Evolutionary conservation across 768 basidiomycete genomes (phyloP), one percentile per base, ranked within the genome.

Genomic region (Botryobasidium botryosum): DNA sequence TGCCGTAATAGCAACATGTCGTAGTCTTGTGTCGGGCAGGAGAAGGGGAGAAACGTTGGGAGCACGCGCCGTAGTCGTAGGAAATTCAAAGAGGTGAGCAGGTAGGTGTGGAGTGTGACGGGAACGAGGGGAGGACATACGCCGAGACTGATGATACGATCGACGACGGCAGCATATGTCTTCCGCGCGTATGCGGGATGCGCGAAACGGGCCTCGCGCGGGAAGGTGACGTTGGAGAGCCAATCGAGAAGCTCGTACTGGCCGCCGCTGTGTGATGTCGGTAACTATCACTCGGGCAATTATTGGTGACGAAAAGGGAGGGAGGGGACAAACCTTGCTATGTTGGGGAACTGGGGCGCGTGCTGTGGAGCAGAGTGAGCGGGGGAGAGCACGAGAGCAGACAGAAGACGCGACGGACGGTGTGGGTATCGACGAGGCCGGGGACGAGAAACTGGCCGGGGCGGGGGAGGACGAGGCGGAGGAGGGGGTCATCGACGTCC

Each of bases 391-490:
- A n/a, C 18, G 18, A 2, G 31, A 33, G 7, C 3, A 20, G 7
- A 21, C 12, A 35, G 40, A 29, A 13, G 4, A 27, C 12, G 18
- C 18, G 17, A 59, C 79, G 57, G 56, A 88, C 88, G 27, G 80
- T 84, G 61, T 92, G 88, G 25, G 88, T 92, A 65, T 94, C 90
- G 44, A 91, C 65, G 58, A 92, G 75, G 3, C 90, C 90, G 5
- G 90, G 90, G 55, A 86, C 72, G 45, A 92, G 54, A 56, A 88
- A 90, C 51, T 72, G 64, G 5, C 68, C 68, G 5, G 56, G 35
- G 45, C 54, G 56, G 15, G 70, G 59, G 48, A 69, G 58, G 5
- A 69, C 56, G 35, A 69, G 35, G 25, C 60, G 53, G 32, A 56
- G 47, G 4, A 23, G 50, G 1, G 25, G 35, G 17, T 50, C 51